phyloP scores from a whole-genome alignment of 2,329 filamentous ascomycete genomes.

The Hypoxylon sp. region DNA sequence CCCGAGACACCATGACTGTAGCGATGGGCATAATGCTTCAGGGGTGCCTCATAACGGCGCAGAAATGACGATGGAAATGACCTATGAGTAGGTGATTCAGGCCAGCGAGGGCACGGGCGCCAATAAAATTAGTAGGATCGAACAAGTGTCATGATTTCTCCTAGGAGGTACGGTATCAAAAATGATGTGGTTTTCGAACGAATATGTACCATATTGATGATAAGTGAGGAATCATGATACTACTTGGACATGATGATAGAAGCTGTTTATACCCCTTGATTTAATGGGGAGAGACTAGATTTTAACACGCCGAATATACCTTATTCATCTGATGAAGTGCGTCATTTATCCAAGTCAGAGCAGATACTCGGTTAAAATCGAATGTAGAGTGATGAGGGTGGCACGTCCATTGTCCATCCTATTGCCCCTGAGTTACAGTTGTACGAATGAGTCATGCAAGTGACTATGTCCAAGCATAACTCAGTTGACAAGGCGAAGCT shows the following conservation, averaged over 20 bases:
- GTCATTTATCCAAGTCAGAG: background rate
- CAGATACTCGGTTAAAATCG: no score
- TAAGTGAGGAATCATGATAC: background rate
- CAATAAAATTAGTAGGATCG: background rate
- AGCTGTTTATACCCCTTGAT: background rate
- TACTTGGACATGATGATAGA: background rate
- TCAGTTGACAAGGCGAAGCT: background rate
- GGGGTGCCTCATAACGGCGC: background rate
- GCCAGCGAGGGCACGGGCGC: background rate
- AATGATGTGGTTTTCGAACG: background rate
- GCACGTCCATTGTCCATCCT: background rate
- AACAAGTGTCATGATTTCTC: background rate
- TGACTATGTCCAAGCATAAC: background rate
- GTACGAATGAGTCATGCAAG: conserved; percentile 1
- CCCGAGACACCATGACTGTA: background rate
- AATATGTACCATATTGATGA: background rate
- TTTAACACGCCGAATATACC: background rate
- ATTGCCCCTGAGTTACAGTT: background rate
- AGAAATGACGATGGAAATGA: background rate
- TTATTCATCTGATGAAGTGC: background rate
- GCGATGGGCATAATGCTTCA: background rate
- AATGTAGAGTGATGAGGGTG: no score
- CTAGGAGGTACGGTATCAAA: background rate
- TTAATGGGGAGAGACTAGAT: background rate
- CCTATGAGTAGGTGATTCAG: background rate